These are phyloP conservation scores for Senna tora DNA, from an alignment of 306 rosid species.

Conservation along the genomic window DNA sequence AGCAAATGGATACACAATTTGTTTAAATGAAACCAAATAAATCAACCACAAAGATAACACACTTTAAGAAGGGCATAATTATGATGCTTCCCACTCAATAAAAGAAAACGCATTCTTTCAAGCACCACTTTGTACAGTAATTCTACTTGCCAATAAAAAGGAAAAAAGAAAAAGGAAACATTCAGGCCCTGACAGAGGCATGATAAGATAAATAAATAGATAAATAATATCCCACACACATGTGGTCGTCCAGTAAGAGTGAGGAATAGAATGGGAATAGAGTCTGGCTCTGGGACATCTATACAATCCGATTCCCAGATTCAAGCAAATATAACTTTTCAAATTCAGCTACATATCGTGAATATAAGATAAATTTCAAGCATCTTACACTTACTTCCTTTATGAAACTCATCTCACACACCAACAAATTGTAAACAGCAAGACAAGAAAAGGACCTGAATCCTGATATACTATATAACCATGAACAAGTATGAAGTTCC, in stretches of 20 bases:
- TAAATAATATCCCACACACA: conserved; percentile 16
- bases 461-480: neutral
- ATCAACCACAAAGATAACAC: conserved; percentile 34
- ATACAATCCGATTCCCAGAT: conserved; percentile 24
- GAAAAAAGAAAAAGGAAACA: conserved; percentile 23
- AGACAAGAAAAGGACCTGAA: neutral
- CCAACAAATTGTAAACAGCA: neutral
- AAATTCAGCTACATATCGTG: conserved; percentile 24
- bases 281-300: conserved; percentile 18
- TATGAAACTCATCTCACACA: conserved; percentile 33
- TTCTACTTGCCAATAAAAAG: conserved; percentile 10
- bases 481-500: conserved; percentile 23
- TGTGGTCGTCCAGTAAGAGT: conserved; percentile 19
- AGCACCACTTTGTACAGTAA: conserved; percentile 25
- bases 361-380: conserved; percentile 34
- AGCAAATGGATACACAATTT: neutral
- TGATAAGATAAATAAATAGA: conserved; percentile 10
- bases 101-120: conserved; percentile 42
- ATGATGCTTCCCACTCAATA: conserved; percentile 48
- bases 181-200: conserved; percentile 27
- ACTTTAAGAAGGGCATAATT: conserved; percentile 34
- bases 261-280: conserved; percentile 12
- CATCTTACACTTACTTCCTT: conserved; percentile 24
- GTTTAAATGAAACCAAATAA: conserved; percentile 25
- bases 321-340: conserved; percentile 25